Evolutionary conservation across 106 monocot genomes (phyloP).

Genomic region (Dendrobium catenatum): DNA sequence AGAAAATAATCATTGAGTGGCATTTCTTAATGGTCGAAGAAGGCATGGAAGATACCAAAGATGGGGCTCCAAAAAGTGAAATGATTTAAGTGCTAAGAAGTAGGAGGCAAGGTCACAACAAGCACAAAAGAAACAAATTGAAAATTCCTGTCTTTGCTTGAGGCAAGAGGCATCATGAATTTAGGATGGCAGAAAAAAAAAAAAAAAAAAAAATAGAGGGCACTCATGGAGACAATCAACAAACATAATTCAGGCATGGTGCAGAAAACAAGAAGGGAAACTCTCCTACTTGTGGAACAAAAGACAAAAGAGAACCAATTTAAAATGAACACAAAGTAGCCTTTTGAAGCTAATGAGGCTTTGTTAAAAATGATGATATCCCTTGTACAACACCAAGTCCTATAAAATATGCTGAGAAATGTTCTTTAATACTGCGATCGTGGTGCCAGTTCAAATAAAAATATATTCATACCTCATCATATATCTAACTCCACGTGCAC

Average conservation of each 20-base stretch:
- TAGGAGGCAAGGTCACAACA: constrained; percentile 31
- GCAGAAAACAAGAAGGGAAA: constrained; percentile 62
- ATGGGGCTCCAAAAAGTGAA: background rate
- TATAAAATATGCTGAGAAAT: background rate
- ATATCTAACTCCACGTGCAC: background rate
- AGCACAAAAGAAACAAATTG: constrained; percentile 29
- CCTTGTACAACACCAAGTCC: background rate
- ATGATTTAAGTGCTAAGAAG: background rate
- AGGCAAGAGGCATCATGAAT: background rate
- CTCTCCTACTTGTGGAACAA: constrained; percentile 3
- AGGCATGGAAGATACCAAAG: background rate
- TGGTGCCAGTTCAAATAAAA: background rate
- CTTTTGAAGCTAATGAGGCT: background rate
- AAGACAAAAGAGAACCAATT: constrained; percentile 6
- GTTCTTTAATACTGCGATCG: background rate
- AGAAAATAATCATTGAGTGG: background rate
- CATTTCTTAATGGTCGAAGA: background rate
- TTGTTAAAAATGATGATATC: background rate
- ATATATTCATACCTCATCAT: background rate
- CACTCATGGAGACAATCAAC: constrained; percentile 40
- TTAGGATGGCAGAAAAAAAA: too few relatives aligned
- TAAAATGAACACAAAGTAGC: background rate
- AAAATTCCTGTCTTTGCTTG: constrained; percentile 74
- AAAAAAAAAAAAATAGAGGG: constrained; percentile 36
- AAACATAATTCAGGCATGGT: constrained; percentile 51